Conservation (phyloP, 2,329 filamentous ascomycete genomes). For the Trichoderma sp. region DNA sequence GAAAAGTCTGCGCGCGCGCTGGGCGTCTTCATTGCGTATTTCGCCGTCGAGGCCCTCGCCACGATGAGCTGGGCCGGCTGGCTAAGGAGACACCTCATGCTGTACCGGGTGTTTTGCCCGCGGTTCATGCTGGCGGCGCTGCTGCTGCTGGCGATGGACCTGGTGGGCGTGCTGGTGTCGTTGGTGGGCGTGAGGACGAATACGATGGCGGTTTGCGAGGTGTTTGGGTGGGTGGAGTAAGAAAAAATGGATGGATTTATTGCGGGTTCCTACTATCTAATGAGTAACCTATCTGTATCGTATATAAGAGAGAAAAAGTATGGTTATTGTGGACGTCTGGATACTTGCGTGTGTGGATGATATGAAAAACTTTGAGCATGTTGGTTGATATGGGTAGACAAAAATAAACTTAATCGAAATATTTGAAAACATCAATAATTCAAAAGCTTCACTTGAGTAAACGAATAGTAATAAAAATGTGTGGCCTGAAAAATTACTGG, state of each 20-base stretch:
- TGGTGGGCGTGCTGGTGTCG: slow-evolving; percentile 72
- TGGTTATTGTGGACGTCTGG: background rate
- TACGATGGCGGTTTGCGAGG: slow-evolving; percentile 76
- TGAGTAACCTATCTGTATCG: background rate
- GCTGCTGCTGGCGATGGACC: slow-evolving; percentile 74
- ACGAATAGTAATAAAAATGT: no score
- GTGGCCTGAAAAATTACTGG: slow-evolving; percentile 14
- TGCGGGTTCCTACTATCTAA: background rate
- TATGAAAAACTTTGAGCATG: slow-evolving; percentile 12
- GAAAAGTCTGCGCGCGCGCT: slow-evolving; percentile 72
- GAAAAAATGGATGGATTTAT: no score
- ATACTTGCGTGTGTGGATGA: background rate
- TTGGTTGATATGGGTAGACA: background rate
- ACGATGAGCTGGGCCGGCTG: slow-evolving; percentile 91
- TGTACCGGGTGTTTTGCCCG: slow-evolving; percentile 91
- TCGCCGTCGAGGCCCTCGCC: slow-evolving; percentile 78
- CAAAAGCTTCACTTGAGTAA: background rate
- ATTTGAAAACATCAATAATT: background rate
- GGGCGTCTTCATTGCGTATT: slow-evolving; percentile 78
- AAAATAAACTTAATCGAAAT: background rate
- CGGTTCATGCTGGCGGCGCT: slow-evolving; percentile 82
- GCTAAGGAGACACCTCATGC: slow-evolving; percentile 89
- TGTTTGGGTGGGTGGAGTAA: slow-evolving; percentile 78
- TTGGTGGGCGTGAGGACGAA: slow-evolving; percentile 76
- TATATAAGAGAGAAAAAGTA: background rate